These are phyloP conservation scores for Fusarium heterosporum DNA, from an alignment of 2,329 filamentous ascomycete species.

Conservation along the genomic window DNA sequence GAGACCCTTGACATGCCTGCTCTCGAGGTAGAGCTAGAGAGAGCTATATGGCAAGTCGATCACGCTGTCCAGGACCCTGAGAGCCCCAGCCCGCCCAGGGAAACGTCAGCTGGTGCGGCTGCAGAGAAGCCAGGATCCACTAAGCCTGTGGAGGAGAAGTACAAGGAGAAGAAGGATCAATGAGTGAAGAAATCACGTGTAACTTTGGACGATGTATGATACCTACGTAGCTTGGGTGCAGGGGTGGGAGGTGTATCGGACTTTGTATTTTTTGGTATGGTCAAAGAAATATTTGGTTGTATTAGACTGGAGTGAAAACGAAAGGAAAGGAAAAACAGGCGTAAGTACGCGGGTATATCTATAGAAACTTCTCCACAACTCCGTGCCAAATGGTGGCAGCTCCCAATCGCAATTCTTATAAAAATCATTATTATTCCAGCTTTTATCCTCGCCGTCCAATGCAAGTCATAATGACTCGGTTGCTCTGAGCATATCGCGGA, in stretches of 20 bases:
- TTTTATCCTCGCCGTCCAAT: not conserved
- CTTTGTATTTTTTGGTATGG: slow-evolving; percentile 14
- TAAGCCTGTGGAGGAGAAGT: slow-evolving; percentile 29
- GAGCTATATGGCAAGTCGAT: slow-evolving; percentile 80
- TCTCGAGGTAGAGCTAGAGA: slow-evolving; percentile 77
- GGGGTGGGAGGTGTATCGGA: slow-evolving; percentile 26
- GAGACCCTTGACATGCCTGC: slow-evolving; percentile 75
- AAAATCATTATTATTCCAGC: slow-evolving; percentile 14
- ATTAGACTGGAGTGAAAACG: slow-evolving; percentile 34
- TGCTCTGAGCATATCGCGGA: slow-evolving; percentile 36
- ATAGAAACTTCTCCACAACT: slow-evolving; percentile 44
- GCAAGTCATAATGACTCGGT: slow-evolving; percentile 44
- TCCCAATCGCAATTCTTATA: slow-evolving; percentile 39
- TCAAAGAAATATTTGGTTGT: slow-evolving; percentile 17
- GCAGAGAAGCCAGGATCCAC: slow-evolving; percentile 26
- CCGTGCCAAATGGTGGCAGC: slow-evolving; percentile 17
- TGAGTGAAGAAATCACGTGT: slow-evolving; percentile 28
- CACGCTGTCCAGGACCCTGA: slow-evolving; percentile 57
- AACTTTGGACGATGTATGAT: slow-evolving; percentile 44
- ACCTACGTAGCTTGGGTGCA: slow-evolving; percentile 17
- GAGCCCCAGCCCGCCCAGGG: slow-evolving; percentile 21
- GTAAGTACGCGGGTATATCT: slow-evolving; percentile 44
- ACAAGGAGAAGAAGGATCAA: slow-evolving; percentile 35
- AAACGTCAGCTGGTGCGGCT: slow-evolving; percentile 29
- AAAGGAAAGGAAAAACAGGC: slow-evolving; percentile 31